phyloP scores from a whole-genome alignment of 257 asterid species.

The Nicotiana obtusifolia region DNA sequence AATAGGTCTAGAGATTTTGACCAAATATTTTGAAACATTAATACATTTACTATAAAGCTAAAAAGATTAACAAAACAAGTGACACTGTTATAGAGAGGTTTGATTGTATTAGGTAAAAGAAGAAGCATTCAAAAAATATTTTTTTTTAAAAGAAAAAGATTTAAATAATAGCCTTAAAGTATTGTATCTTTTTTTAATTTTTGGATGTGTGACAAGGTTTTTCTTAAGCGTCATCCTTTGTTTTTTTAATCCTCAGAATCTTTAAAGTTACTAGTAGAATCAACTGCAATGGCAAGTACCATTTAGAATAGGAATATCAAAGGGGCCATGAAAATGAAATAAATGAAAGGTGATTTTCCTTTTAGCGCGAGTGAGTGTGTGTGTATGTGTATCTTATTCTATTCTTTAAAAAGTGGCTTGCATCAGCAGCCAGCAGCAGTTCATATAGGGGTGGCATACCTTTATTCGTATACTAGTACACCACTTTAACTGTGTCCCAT shows the following conservation, averaged over 20 bases:
- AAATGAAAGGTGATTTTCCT: neutral
- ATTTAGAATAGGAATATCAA: neutral
- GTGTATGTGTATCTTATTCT: neutral
- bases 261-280: neutral
- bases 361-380: no score
- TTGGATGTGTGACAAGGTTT: neutral
- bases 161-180: neutral
- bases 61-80: no score
- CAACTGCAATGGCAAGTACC: neutral
- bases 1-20: no score
- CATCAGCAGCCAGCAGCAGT: neutral
- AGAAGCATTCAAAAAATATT: neutral
- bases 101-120: neutral
- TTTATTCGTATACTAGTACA: neutral
- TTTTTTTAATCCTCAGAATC: neutral
- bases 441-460: neutral
- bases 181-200: no score
- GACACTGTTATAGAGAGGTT: no score
- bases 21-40: no score
- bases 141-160: no score
- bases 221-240: neutral
- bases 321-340: neutral
- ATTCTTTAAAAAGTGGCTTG: neutral
- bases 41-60: no score
- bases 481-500: neutral